phyloP scores from a whole-genome alignment of 2,329 filamentous ascomycete species.

The Aaosphaeria pasadenensis region DNA sequence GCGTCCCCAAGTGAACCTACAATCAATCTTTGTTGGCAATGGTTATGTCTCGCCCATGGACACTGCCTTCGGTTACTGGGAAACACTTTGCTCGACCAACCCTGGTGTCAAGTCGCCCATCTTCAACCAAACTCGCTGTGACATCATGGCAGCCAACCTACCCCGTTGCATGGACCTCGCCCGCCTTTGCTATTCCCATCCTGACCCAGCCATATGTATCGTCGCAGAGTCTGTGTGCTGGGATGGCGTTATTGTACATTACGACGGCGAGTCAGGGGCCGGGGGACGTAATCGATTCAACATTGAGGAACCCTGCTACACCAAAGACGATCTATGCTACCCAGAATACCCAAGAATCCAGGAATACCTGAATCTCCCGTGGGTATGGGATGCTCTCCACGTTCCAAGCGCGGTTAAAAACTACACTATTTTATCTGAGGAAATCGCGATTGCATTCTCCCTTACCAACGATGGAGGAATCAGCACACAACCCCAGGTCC shows the following conservation, averaged over 20 bases:
- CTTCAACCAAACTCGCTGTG: constrained; percentile 47
- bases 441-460: constrained; percentile 24
- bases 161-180: constrained; percentile 45
- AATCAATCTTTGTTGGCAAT: constrained; percentile 48
- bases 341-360: constrained; percentile 22
- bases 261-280: constrained; percentile 41
- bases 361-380: constrained; percentile 32
- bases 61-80: constrained; percentile 44
- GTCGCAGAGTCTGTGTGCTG: constrained; percentile 38
- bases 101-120: constrained; percentile 42
- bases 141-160: constrained; percentile 45
- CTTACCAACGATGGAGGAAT: constrained; percentile 25
- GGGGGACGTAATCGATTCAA: constrained; percentile 43
- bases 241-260: constrained; percentile 38
- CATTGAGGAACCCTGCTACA: constrained; percentile 40
- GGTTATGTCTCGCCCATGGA: constrained; percentile 44
- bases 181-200: constrained; percentile 39
- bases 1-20: constrained; percentile 41
- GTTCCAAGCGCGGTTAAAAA: constrained; percentile 31
- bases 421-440: constrained; percentile 24
- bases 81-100: constrained; percentile 47
- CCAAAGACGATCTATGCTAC: constrained; percentile 39
- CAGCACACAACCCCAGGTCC: constrained; percentile 32
- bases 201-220: constrained; percentile 42
- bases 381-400: constrained; percentile 29